Evolutionary conservation across 441 rosid genomes (phyloP).

Genomic region (Populus hybrid): DNA sequence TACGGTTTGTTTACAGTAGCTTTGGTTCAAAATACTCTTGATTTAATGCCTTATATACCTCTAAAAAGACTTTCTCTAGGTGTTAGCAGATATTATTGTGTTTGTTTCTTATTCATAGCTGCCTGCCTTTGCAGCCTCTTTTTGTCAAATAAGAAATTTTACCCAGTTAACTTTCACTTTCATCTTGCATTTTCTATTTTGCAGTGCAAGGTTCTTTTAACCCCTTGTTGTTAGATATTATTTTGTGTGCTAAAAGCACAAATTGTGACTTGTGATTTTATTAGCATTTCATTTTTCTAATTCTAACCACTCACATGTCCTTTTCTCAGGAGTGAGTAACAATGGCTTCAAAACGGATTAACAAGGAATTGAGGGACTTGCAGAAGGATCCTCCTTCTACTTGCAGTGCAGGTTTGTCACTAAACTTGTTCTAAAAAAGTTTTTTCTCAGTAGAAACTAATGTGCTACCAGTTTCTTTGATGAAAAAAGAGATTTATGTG

Average conservation of each 20-base stretch:
- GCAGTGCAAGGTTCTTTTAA: neutral
- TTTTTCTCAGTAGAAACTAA: neutral
- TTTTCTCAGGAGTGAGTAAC: neutral
- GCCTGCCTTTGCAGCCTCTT: neutral
- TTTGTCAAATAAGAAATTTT: neutral
- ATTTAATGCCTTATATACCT: neutral
- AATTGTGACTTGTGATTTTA: neutral
- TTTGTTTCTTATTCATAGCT: neutral
- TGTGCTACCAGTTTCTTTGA: neutral
- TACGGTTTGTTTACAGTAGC: neutral
- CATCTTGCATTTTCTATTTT: neutral
- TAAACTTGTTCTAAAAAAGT: neutral
- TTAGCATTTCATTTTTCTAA: neutral
- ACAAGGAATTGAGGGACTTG: conserved; percentile 38
- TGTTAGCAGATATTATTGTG: neutral
- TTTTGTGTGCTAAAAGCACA: neutral
- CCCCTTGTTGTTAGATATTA: neutral
- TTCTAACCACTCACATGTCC: neutral
- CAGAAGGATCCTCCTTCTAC: conserved; percentile 36
- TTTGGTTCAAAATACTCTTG: neutral
- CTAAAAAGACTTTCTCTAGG: neutral
- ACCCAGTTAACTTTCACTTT: neutral
- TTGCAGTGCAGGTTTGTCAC: conserved; percentile 34
- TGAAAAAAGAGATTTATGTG: no score
- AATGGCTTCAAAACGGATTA: conserved; percentile 38